Evolutionary conservation across 257 asterid genomes (phyloP).

Genomic region (Linaria vulgaris): DNA sequence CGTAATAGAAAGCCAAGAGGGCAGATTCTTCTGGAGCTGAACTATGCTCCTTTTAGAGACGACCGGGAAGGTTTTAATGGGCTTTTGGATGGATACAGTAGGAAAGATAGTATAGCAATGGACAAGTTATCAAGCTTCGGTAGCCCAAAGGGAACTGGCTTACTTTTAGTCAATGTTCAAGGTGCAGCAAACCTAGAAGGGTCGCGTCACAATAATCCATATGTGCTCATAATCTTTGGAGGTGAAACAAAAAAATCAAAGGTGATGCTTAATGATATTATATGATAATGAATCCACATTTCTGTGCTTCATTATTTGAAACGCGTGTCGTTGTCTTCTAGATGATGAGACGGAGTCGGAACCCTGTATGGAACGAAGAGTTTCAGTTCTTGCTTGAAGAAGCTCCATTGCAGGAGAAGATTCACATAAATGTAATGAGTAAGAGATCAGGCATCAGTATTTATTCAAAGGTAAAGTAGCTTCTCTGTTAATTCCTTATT

Average conservation of each 20-base stretch:
- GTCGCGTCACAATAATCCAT: slow-evolving; percentile 75
- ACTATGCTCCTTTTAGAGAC: slow-evolving; percentile 80
- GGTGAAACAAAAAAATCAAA: slow-evolving; percentile 79
- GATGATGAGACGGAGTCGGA: slow-evolving; percentile 64
- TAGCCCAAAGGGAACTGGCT: slow-evolving; percentile 62
- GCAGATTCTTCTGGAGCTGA: slow-evolving; percentile 59
- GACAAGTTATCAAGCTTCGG: slow-evolving; percentile 40
- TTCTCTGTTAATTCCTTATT: too few species aligned
- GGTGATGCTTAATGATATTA: slow-evolving; percentile 29
- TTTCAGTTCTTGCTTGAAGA: slow-evolving; percentile 85
- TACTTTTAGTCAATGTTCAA: slow-evolving; percentile 64
- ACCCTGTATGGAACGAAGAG: slow-evolving; percentile 87
- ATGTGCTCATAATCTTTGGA: slow-evolving; percentile 49
- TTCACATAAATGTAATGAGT: slow-evolving; percentile 73
- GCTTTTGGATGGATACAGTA: slow-evolving; percentile 30
- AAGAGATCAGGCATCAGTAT: slow-evolving; percentile 61
- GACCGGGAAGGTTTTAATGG: slow-evolving; percentile 44
- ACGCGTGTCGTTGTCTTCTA: slow-evolving; percentile 18
- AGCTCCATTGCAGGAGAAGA: slow-evolving; percentile 73
- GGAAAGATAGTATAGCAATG: slow-evolving; percentile 35
- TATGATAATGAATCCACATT: too few species aligned
- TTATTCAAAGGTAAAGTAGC: slow-evolving; percentile 73
- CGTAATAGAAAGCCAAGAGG: slow-evolving; percentile 68
- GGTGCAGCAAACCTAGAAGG: slow-evolving; percentile 88
- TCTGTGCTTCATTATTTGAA: background rate